Conservation (phyloP, 1,284 basidiomycete genomes). For the Microbotryum saponariae region DNA sequence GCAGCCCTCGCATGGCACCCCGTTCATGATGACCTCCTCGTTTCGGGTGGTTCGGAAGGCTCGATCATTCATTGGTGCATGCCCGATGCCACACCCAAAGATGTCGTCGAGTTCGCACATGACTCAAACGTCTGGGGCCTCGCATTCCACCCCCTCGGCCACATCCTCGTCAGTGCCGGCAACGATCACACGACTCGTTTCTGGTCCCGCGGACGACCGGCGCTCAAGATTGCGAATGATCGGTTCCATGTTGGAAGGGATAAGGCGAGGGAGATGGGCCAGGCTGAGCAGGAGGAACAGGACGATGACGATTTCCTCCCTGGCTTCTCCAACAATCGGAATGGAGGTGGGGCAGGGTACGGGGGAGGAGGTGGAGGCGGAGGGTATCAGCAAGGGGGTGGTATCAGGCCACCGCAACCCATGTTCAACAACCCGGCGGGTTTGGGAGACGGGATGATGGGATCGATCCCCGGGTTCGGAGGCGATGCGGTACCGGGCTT, state of each 20-base stretch:
- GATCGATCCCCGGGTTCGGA: too few species aligned
- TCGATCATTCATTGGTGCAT: slow-evolving; percentile 89
- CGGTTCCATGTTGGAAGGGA: slow-evolving; percentile 36
- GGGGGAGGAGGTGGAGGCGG: background rate
- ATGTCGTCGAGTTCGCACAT: slow-evolving; percentile 81
- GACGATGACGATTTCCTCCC: slow-evolving; percentile 15
- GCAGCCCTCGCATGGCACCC: slow-evolving; percentile 91
- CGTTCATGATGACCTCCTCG: slow-evolving; percentile 73
- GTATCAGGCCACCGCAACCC: too few species aligned
- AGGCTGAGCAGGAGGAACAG: slow-evolving; percentile 21
- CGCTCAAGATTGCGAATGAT: slow-evolving; percentile 37
- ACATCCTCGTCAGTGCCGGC: slow-evolving; percentile 81
- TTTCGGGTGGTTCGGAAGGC: slow-evolving; percentile 89
- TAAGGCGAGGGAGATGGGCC: slow-evolving; percentile 28
- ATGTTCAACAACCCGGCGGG: too few species aligned
- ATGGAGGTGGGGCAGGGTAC: slow-evolving; percentile 3
- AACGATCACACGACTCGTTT: slow-evolving; percentile 98
- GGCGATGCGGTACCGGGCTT: too few species aligned
- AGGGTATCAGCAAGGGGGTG: background rate
- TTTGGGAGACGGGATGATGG: too few species aligned
- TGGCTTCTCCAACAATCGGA: background rate
- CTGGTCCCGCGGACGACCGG: slow-evolving; percentile 83
- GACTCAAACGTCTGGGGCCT: slow-evolving; percentile 96
- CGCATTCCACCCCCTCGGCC: slow-evolving; percentile 90
- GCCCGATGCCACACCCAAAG: slow-evolving; percentile 53